Percentiles rank a stretch among this genome's conserved stretches.
phyloP scores from a whole-genome alignment of 2,329 filamentous ascomycete genomes.

The Monosporascus sp. region DNA sequence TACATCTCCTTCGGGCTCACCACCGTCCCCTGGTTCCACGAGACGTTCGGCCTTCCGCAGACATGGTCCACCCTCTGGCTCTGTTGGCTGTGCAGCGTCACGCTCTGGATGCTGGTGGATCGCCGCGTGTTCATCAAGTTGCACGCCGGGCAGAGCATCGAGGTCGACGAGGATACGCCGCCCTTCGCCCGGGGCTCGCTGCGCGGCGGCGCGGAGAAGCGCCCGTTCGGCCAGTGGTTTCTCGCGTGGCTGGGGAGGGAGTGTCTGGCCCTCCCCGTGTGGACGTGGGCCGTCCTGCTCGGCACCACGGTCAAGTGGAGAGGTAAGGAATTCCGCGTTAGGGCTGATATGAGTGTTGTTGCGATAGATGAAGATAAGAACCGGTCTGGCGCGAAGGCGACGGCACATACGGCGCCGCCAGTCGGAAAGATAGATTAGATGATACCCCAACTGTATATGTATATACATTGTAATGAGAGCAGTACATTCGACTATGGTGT shows the following conservation, averaged over 20 bases:
- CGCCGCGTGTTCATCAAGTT: constrained; percentile 67
- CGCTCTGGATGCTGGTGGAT: constrained; percentile 70
- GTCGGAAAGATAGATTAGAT: background rate
- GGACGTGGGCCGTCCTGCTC: constrained; percentile 84
- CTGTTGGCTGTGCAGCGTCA: constrained; percentile 62
- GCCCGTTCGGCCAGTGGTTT: constrained; percentile 66
- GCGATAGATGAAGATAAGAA: constrained; percentile 26
- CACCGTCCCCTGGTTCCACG: constrained; percentile 59
- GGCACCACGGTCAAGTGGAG: constrained; percentile 85
- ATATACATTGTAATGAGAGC: too few relatives aligned
- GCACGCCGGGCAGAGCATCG: constrained; percentile 66
- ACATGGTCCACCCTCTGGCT: constrained; percentile 63
- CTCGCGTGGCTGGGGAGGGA: constrained; percentile 82
- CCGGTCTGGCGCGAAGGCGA: background rate
- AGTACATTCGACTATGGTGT: too few relatives aligned
- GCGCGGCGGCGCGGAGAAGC: constrained; percentile 36
- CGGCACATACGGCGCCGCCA: background rate
- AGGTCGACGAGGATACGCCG: constrained; percentile 67
- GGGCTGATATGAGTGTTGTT: constrained; percentile 74
- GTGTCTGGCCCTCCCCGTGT: constrained; percentile 76
- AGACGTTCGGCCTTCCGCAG: constrained; percentile 45
- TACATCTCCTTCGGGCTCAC: constrained; percentile 77
- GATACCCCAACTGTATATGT: background rate
- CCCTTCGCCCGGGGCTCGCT: constrained; percentile 56
- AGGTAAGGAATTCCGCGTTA: constrained; percentile 74